A percentile compares a stretch with the other conserved stretches of the same genome.
These are phyloP conservation scores for Sanghuangporus sanghuang DNA, from an alignment of 1,284 basidiomycete genomes.

Conservation along the genomic window DNA sequence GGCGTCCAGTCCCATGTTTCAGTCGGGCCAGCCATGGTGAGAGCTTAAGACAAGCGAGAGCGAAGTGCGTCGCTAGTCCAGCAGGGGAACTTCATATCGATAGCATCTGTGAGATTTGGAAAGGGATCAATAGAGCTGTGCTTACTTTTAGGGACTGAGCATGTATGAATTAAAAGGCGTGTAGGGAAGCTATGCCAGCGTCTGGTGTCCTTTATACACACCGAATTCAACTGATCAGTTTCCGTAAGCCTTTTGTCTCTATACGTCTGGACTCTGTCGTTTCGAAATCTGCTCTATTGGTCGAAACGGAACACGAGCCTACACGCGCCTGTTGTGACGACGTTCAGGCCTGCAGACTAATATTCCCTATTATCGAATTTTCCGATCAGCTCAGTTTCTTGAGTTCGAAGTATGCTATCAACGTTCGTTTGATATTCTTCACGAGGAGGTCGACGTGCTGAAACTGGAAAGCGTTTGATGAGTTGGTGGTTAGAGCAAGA, in stretches of 20 bases:
- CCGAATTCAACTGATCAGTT: neutral
- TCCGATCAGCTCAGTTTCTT: too few relatives aligned
- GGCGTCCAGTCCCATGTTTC: slow-evolving; percentile 16
- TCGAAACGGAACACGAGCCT: too few relatives aligned
- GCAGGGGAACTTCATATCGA: neutral
- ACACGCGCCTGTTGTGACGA: too few relatives aligned
- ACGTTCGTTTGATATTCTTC: too few relatives aligned
- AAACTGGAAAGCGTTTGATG: too few relatives aligned
- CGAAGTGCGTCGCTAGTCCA: neutral
- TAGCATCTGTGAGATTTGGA: neutral
- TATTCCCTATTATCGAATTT: too few relatives aligned
- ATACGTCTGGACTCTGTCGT: too few relatives aligned
- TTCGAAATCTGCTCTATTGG: too few relatives aligned
- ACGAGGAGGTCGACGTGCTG: too few relatives aligned
- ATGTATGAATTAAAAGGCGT: slow-evolving; percentile 5
- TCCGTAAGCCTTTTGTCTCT: neutral
- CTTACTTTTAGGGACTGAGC: slow-evolving; percentile 4
- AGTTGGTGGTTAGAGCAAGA: too few relatives aligned
- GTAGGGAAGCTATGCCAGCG: neutral
- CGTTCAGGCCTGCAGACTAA: too few relatives aligned
- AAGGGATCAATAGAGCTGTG: neutral
- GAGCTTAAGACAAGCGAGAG: neutral
- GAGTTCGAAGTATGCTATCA: too few relatives aligned
- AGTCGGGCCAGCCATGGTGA: neutral
- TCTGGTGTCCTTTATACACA: neutral